phyloP scores from a whole-genome alignment of 2,329 filamentous ascomycete species.

The Fusarium transvaalense region DNA sequence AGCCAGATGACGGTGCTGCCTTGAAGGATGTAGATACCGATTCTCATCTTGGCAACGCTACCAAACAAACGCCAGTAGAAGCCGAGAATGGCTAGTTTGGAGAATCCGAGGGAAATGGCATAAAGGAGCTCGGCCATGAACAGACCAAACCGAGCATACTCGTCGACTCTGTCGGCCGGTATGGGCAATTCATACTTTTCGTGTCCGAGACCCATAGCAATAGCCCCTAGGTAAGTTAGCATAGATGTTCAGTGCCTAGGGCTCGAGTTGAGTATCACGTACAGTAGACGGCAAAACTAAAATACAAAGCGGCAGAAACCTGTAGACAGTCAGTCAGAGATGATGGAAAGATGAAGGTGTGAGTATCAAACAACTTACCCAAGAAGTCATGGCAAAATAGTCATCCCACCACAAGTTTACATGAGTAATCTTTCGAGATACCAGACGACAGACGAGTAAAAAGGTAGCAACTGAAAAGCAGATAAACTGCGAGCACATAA shows the following conservation, averaged over 20 bases:
- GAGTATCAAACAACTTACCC: slow-evolving; percentile 18
- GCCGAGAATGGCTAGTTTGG: slow-evolving; percentile 33
- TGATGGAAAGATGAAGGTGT: neutral
- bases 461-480: slow-evolving; percentile 18
- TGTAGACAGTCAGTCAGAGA: neutral
- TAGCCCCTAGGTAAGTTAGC: slow-evolving; percentile 24
- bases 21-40: slow-evolving; percentile 33
- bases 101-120: slow-evolving; percentile 34
- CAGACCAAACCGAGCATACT: slow-evolving; percentile 32
- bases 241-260: neutral
- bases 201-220: slow-evolving; percentile 28
- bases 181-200: slow-evolving; percentile 16
- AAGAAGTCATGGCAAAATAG: slow-evolving; percentile 26
- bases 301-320: slow-evolving; percentile 25
- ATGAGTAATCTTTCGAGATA: slow-evolving; percentile 29
- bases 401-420: slow-evolving; percentile 33
- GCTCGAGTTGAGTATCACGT: neutral
- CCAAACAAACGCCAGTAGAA: slow-evolving; percentile 38
- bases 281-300: slow-evolving; percentile 33
- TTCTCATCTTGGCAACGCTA: slow-evolving; percentile 28
- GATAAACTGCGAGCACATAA: slow-evolving; percentile 30
- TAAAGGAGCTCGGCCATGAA: slow-evolving; percentile 33
- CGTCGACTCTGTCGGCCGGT: slow-evolving; percentile 20
- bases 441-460: slow-evolving; percentile 23
- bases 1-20: slow-evolving; percentile 34